Conservation (phyloP, 208 protist genomes). For the Borovskyia barvae region DNA sequence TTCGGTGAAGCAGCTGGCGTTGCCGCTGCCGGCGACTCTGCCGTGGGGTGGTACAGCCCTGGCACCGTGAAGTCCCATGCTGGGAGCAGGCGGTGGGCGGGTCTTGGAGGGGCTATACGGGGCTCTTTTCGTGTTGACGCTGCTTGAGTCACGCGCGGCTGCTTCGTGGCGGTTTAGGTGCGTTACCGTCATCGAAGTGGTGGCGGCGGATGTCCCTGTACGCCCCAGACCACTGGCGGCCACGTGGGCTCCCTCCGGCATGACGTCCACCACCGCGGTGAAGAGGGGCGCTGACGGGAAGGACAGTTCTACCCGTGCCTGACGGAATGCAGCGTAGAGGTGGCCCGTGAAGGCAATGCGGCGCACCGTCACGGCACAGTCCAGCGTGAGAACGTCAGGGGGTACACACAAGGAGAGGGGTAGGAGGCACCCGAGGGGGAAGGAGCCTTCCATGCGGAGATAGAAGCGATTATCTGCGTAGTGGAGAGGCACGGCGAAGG, state of each 20-base stretch:
- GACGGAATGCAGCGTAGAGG: constrained; percentile 59
- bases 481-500: constrained; percentile 58
- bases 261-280: constrained; percentile 52
- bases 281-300: constrained; percentile 69
- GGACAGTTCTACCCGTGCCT: constrained; percentile 51
- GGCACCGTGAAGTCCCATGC: not conserved
- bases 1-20: constrained; percentile 20
- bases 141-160: not conserved
- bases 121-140: too few species aligned
- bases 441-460: constrained; percentile 46
- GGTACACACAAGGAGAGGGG: constrained; percentile 50
- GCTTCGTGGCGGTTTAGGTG: constrained; percentile 22
- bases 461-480: constrained; percentile 76
- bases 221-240: not conserved
- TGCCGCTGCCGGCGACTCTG: not conserved
- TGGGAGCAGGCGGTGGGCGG: constrained; percentile 2
- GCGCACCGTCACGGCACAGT: constrained; percentile 45
- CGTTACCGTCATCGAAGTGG: constrained; percentile 15
- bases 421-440: constrained; percentile 54
- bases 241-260: constrained; percentile 1
- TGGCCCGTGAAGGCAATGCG: constrained; percentile 53
- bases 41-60: not conserved
- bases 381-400: constrained; percentile 62
- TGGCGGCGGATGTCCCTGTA: not conserved
- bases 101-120: too few species aligned